phyloP scores from a whole-genome alignment of 2,329 filamentous ascomycete species.

The Paecilomyces dactylethromorphus region DNA sequence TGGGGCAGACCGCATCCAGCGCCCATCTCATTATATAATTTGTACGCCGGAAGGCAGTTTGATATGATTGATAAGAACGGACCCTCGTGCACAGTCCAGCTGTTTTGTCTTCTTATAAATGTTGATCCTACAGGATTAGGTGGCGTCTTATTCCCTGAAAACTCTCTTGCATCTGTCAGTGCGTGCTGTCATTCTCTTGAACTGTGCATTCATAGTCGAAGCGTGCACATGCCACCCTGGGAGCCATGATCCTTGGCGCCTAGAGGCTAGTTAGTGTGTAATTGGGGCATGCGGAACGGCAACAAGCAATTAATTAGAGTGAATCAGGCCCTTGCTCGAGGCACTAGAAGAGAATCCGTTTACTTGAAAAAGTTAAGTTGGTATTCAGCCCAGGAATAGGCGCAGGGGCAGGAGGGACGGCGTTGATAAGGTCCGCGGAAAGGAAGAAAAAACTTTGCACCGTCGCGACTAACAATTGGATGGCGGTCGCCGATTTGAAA shows the following conservation, averaged over 20 bases:
- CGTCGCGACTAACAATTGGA: not conserved
- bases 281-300: not conserved
- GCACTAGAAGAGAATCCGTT: not conserved
- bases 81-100: not conserved
- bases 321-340: not conserved
- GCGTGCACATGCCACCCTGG: not conserved
- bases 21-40: no score
- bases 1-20: no score
- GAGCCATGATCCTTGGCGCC: not conserved
- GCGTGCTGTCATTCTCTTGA: not conserved
- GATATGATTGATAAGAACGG: not conserved
- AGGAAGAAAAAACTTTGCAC: not conserved
- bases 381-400: not conserved
- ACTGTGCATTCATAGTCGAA: not conserved
- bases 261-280: not conserved
- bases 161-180: not conserved
- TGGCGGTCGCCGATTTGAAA: not conserved
- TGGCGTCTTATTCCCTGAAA: not conserved
- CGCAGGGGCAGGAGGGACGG: not conserved
- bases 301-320: not conserved
- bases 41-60: no score
- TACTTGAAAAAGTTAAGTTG: not conserved
- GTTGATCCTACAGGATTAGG: not conserved
- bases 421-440: not conserved
- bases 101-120: not conserved